These are phyloP conservation scores for Eucalyptus leucophloia DNA, from an alignment of 345 rosid species.

Conservation along the genomic window DNA sequence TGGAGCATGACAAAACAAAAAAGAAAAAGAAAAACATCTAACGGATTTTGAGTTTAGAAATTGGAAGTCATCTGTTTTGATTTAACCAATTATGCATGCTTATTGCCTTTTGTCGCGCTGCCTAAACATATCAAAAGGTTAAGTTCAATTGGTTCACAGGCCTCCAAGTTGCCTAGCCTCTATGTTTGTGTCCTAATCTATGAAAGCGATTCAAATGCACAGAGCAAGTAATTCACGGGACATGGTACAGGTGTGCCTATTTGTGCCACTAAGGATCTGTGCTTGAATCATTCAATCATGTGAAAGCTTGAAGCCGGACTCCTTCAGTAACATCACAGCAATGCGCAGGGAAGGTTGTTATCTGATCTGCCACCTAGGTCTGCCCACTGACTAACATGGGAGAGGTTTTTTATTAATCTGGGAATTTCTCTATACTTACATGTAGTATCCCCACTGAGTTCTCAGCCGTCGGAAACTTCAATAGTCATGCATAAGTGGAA, in stretches of 20 bases:
- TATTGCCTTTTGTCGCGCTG: neutral
- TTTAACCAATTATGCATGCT: neutral
- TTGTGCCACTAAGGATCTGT: neutral
- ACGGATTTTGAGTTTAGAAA: neutral
- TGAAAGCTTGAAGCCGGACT: neutral
- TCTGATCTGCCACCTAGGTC: neutral
- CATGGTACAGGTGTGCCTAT: neutral
- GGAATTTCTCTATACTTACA: neutral
- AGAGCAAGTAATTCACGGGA: neutral
- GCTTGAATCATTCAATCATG: neutral
- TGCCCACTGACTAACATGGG: neutral
- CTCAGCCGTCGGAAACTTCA: neutral
- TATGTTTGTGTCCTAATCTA: neutral
- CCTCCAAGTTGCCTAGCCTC: neutral
- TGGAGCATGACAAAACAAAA: too few species aligned
- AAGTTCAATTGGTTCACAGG: neutral
- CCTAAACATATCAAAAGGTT: neutral
- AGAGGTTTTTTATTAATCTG: neutral
- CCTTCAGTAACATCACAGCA: neutral
- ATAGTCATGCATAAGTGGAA: neutral
- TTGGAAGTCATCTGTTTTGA: rapidly evolving
- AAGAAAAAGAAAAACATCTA: too few species aligned
- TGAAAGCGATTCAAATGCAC: neutral
- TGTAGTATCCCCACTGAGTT: neutral
- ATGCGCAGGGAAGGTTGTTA: neutral